Evolutionary conservation across 768 basidiomycete genomes (phyloP), one percentile per base, ranked within the genome.

Genomic region (Hygrophorus russula): DNA sequence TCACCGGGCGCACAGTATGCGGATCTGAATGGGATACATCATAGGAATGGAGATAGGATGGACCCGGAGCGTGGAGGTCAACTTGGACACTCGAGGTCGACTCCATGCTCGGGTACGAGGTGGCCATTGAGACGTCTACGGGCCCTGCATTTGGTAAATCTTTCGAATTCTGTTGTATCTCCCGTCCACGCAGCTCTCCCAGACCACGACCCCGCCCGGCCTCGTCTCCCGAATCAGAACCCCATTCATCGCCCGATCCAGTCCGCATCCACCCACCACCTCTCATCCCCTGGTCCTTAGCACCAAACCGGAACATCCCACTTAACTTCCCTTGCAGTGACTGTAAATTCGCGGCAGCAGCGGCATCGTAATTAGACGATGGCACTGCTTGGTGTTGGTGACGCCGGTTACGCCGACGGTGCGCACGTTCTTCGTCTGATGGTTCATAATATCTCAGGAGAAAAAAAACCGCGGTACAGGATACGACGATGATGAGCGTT

Each of bases 371-470:
- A 13, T 24, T 27, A 15, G 48, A 44, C 31, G 52, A 41, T n/a
- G 56, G 40, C 45, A 50, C 36, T 20, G 51, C 27, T 37, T 31
- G 36, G 32, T 42, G 17, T 31, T 20, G 36, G 29, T 46, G 43
- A 39, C 46, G 45, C 30, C 52, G 48, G 20, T 42, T 49, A 39
- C 53, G 57, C 27, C 58, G 59, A 30, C 60, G 58, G 17, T 63
- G 62, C 3, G 52, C 52, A 8, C 59, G 56, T 13, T 69, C 64
- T 46, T 60, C 60, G 20, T 68, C 61, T 29, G 61, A 63, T 19
- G 67, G 66, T 30, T 65, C 63, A 54, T 74, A 65, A 39, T 73
- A 57, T 33, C 72, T 69, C 13, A 82, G 61, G 29, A 85, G 71
- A 51, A 71, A 68, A 56, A 71, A 69, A 31, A 79, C 70, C 29